Percentiles rank a stretch among this genome's conserved stretches.
Conservation (phyloP, 2,329 filamentous ascomycete species). For the Pezicula neosporulosa region DNA sequence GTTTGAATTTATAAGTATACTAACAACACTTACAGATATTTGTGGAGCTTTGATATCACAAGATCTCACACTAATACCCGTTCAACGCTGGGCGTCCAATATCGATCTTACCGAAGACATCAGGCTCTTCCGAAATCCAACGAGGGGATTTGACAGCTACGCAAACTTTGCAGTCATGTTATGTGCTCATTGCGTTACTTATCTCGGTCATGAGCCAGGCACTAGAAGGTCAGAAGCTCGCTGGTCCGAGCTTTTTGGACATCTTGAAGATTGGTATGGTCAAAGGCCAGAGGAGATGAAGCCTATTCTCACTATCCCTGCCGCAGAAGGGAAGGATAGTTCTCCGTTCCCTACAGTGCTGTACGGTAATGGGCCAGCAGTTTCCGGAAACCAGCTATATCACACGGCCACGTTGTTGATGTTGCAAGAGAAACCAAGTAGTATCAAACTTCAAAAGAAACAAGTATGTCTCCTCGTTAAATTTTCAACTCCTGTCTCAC, state of each 20-base stretch:
- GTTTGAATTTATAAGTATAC: constrained; percentile 1
- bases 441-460: constrained; percentile 17
- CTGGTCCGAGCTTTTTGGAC: constrained; percentile 37
- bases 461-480: constrained; percentile 17
- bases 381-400: constrained; percentile 33
- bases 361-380: constrained; percentile 15
- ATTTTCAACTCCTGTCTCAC: not conserved
- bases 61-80: constrained; percentile 45
- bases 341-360: constrained; percentile 17
- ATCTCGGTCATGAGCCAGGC: constrained; percentile 22
- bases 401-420: constrained; percentile 27
- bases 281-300: constrained; percentile 32
- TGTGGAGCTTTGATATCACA: constrained; percentile 50
- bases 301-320: constrained; percentile 31
- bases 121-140: constrained; percentile 30
- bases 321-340: constrained; percentile 23
- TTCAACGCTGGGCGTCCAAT: constrained; percentile 40
- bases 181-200: constrained; percentile 37
- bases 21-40: constrained; percentile 31
- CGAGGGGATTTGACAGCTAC: constrained; percentile 39
- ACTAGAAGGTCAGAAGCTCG: constrained; percentile 23
- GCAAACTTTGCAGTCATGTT: constrained; percentile 49
- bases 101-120: constrained; percentile 18
- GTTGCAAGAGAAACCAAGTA: constrained; percentile 28
- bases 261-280: constrained; percentile 38